A percentile compares a stretch with the other conserved stretches of the same genome.
phyloP scores from a whole-genome alignment of 2,329 filamentous ascomycete genomes.

The Penicillium sumatraense region DNA sequence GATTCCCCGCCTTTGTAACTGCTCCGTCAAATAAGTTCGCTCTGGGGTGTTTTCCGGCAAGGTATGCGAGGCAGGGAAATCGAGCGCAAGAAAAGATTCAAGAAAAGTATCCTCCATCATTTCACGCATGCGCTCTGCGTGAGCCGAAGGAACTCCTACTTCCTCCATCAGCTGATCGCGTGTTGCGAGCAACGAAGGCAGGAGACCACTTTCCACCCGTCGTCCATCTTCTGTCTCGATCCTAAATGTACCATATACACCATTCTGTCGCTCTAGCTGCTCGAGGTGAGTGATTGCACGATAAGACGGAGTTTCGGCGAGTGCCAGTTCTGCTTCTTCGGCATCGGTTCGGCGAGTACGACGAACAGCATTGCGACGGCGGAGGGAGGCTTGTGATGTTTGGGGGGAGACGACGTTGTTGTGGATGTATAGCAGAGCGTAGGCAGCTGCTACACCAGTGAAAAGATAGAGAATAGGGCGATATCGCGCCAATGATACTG shows the following conservation, averaged over 20 bases:
- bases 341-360: slow-evolving; percentile 37
- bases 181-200: slow-evolving; percentile 48
- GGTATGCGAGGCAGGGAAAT: slow-evolving; percentile 43
- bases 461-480: slow-evolving; percentile 48
- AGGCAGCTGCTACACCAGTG: slow-evolving; percentile 47
- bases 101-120: slow-evolving; percentile 51
- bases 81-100: slow-evolving; percentile 47
- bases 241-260: slow-evolving; percentile 48
- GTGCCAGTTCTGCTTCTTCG: slow-evolving; percentile 29
- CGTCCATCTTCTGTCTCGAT: slow-evolving; percentile 48
- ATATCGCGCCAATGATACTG: slow-evolving; percentile 42
- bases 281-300: slow-evolving; percentile 46
- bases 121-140: slow-evolving; percentile 47
- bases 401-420: slow-evolving; percentile 35
- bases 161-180: slow-evolving; percentile 48
- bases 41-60: slow-evolving; percentile 39
- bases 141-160: slow-evolving; percentile 41
- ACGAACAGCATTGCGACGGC: slow-evolving; percentile 46
- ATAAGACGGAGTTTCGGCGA: slow-evolving; percentile 39
- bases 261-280: slow-evolving; percentile 45
- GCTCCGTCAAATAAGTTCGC: slow-evolving; percentile 41
- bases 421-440: slow-evolving; percentile 47
- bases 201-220: slow-evolving; percentile 45
- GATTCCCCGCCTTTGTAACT: slow-evolving; percentile 46
- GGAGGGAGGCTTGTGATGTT: slow-evolving; percentile 34